Percentiles rank a stretch among this genome's conserved stretches.
Evolutionary conservation across 1,139 yeast species (phyloP).

Genomic region (Kodamaea sp.): DNA sequence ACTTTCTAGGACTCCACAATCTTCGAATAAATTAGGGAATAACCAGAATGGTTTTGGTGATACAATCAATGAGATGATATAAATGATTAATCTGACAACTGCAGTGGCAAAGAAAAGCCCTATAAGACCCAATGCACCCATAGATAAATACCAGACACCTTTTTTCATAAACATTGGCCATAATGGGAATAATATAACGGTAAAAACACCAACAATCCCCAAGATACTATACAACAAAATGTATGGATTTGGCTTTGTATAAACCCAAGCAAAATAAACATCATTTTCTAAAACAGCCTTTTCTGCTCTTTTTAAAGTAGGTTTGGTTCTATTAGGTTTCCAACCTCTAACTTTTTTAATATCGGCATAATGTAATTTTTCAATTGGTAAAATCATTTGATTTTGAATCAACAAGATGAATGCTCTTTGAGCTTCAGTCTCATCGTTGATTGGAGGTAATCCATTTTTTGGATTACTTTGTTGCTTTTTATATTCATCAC

Average conservation of each 20-base stretch:
- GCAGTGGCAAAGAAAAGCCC: constrained; percentile 77
- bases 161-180: constrained; percentile 92
- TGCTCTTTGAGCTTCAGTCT: constrained; percentile 57
- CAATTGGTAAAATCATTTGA: constrained; percentile 71
- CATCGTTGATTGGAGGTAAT: constrained; percentile 53
- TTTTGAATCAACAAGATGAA: constrained; percentile 68
- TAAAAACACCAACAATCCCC: constrained; percentile 64
- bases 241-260: constrained; percentile 70
- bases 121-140: constrained; percentile 70
- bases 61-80: constrained; percentile 55
- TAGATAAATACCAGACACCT: constrained; percentile 88
- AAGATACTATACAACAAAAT: constrained; percentile 61
- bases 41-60: constrained; percentile 82
- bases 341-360: constrained; percentile 58
- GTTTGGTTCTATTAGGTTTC: constrained; percentile 70
- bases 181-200: constrained; percentile 84
- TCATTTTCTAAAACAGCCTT: constrained; percentile 75
- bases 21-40: constrained; percentile 94
- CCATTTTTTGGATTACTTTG: constrained; percentile 51
- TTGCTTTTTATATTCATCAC: constrained; percentile 64
- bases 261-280: constrained; percentile 83
- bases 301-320: constrained; percentile 61
- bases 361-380: constrained; percentile 67
- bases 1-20: constrained; percentile 90
- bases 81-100: constrained; percentile 71